Base-by-base conservation (phyloP, 2,329 filamentous ascomycete genomes). In the Paramyrothecium sp. region DNA sequence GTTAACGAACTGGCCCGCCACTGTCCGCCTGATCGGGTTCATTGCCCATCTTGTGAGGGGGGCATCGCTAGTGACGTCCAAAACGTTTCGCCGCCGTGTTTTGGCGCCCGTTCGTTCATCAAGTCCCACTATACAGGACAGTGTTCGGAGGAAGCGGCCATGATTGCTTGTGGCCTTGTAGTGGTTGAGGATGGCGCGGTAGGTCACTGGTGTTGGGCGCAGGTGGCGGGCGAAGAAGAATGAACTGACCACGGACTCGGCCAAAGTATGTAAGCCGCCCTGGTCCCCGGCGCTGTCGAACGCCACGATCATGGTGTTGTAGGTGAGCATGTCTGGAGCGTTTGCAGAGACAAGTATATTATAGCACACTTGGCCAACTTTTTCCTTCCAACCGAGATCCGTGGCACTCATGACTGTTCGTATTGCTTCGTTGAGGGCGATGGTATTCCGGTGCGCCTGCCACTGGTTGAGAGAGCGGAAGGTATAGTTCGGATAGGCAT, bases 291-390 rank as follows among this genome's bases (percentile, higher is more conserved):
- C 68, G 33, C 78, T 75, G 54, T 82, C 79, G 53, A 94, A 86
- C n/a, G 84, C 83, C n/a, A 83, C 70, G 3, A 94, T 81, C 23
- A 95, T 78, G 13, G 81, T 80, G 66, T 92, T 92, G 74, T 87
- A 91, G 3, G 87, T 91, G 61, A 86, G 79, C 38, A 90, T 81
- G 60, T 84, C 84, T 0, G 90, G 89, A 0, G 86, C 82, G 19
- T 83, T 76, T 2, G 80, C 70, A 2, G 84, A 86, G 3, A 85
- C 75, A 17, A 91, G 78, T 3, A 95, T 74, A 66, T 91, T 91
- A 71, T 88, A 87, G 70, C 82, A 85, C 54, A 86, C 75, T 44
- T 69, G 67, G 46, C 71, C 73, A 26, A 76, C 66, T 55, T 64
- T 71, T 54, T 76, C 72, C 54, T 69, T 71, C 7, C 71, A 56